Conservation (phyloP, 176 grass and related monocot species). For the Eremochloa ophiuroides region DNA sequence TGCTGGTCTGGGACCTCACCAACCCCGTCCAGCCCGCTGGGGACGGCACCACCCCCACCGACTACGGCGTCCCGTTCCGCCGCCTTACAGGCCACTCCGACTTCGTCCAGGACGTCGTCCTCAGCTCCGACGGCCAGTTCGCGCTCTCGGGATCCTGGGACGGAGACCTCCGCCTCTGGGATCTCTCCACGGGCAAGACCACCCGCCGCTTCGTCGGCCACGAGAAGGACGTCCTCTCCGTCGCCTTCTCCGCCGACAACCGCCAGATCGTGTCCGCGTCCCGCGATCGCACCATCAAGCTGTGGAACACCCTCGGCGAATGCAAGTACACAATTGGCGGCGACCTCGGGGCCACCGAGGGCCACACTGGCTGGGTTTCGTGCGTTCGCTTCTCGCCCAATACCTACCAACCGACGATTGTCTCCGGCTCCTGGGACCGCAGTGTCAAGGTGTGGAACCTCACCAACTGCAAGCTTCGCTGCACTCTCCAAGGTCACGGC, state of each 20-base stretch:
- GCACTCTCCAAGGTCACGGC: conserved; percentile 55
- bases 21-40: conserved; percentile 36
- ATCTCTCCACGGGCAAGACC: conserved; percentile 57
- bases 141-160: conserved; percentile 92
- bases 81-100: conserved; percentile 89
- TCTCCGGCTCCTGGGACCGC: conserved; percentile 87
- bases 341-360: conserved; percentile 51
- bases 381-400: conserved; percentile 88
- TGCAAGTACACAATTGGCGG: conserved; percentile 95
- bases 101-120: conserved; percentile 91
- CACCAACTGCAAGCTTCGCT: conserved; percentile 80
- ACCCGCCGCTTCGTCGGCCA: conserved; percentile 81
- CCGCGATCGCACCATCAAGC: conserved; percentile 84
- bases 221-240: conserved; percentile 87
- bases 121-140: conserved; percentile 82
- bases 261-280: conserved; percentile 91
- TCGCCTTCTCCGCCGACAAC: conserved; percentile 91
- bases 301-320: conserved; percentile 96
- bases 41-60: conserved; percentile 1
- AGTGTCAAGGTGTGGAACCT: conserved; percentile 96
- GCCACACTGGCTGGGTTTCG: conserved; percentile 72
- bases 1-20: conserved; percentile 81
- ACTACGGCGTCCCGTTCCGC: conserved; percentile 71
- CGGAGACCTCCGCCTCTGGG: conserved; percentile 88
- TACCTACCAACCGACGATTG: conserved; percentile 41